Base-by-base conservation (phyloP, 2,329 filamentous ascomycete species). In the Xylariaceae sp. region DNA sequence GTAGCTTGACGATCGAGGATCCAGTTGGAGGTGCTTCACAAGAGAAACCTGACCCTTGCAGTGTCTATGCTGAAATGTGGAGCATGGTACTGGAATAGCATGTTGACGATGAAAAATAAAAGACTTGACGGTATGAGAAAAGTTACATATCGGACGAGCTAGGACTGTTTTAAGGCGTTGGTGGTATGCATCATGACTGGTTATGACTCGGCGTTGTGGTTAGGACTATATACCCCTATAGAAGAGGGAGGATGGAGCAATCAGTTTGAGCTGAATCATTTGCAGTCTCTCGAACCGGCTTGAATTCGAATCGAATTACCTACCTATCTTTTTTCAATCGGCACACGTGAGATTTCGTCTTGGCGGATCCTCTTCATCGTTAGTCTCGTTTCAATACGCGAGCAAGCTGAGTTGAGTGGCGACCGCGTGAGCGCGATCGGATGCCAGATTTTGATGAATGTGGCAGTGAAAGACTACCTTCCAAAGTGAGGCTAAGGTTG, bases 1-100 rank as follows among this genome's bases (percentile, higher is more conserved):
- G 79, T 1, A 81, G 80, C 65, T 70, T 84, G 61, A 77, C 78
- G 53, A 67, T 75, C 3, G 66, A 69, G 44, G 67, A 71, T 15
- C 59, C 64, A 2, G 50, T 57, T 2, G 57, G 51, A 17, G 61
- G 53, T 9, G 41, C 57, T 13, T 58, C 51, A 3, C 41, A 54
- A 0, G 49, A 62, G 39, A 55, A 60, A n/a, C 55, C 59, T 41
- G 59, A 65, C 5, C 35, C 47, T 4, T 64, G 60, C 56, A 30
- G 15, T 7, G 49, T 56, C 1, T 62, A 67, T 30, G 55, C 49
- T 8, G 59, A 68, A 57, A 63, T 55, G n/a, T 73, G 69, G 71
- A 37, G 34, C 13, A 51, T 60, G 3, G 15, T 65, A 30, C 5
- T 49, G 5, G 58, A 55, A 10, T 59, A 56, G 13, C 2, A 48